Evolutionary conservation across 768 basidiomycete species (phyloP).

Genomic region (Daedaleopsis sinensis): DNA sequence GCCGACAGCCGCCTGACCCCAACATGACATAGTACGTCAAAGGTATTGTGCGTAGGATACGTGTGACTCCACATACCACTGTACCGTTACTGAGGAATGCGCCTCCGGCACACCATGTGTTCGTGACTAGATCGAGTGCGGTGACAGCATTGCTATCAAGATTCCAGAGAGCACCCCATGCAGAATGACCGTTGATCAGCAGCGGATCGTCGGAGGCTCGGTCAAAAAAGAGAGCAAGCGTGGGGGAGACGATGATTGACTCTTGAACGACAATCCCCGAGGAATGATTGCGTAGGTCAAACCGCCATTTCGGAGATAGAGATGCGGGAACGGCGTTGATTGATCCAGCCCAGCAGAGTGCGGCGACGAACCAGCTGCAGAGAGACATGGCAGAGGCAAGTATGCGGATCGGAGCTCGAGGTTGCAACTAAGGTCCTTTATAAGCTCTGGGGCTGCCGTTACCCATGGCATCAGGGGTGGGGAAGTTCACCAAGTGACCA

Average conservation of each 20-base stretch:
- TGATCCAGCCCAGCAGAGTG: background rate
- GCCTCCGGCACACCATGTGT: constrained; percentile 87
- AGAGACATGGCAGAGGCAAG: background rate
- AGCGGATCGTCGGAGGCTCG: constrained; percentile 87
- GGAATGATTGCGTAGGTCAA: constrained; percentile 52
- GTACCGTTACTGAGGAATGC: constrained; percentile 77
- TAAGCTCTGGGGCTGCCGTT: too few relatives aligned
- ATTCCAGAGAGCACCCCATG: constrained; percentile 82
- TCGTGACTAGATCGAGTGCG: constrained; percentile 68
- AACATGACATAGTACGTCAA: background rate
- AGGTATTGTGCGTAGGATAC: too few relatives aligned
- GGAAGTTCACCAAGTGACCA: too few relatives aligned
- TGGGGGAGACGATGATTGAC: constrained; percentile 64
- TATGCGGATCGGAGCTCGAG: background rate
- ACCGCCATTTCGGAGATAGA: constrained; percentile 17
- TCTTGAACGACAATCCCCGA: constrained; percentile 84
- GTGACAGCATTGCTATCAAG: constrained; percentile 60
- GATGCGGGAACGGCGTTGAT: background rate
- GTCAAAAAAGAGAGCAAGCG: constrained; percentile 74
- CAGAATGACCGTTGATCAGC: constrained; percentile 71
- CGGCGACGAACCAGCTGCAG: background rate
- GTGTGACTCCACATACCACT: constrained; percentile 41
- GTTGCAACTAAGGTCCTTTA: too few relatives aligned
- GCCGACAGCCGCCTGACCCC: constrained; percentile 56
- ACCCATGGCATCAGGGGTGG: too few relatives aligned